These are phyloP conservation scores for Musa schizocarpa DNA, from an alignment of 176 grass and related monocot genomes.

Conservation along the genomic window DNA sequence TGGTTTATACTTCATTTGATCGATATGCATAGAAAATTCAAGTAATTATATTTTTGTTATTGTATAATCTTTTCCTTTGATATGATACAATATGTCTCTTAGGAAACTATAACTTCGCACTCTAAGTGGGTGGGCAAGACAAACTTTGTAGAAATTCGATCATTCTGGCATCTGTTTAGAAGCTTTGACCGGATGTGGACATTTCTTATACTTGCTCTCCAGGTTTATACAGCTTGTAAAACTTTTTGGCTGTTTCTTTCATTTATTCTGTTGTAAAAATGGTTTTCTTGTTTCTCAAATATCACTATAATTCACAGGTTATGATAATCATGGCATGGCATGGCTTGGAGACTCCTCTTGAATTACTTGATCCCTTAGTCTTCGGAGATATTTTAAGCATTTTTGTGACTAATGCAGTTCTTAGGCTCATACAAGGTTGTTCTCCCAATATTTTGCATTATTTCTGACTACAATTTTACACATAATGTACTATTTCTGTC, in stretches of 20 bases:
- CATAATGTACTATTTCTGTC: not conserved
- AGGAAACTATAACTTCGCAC: constrained; percentile 28
- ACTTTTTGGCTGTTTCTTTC: constrained; percentile 21
- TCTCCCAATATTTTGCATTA: not conserved
- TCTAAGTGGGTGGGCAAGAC: constrained; percentile 83
- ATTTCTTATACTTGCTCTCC: constrained; percentile 73
- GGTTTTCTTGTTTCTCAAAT: constrained; percentile 13
- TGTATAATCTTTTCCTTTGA: constrained; percentile 25
- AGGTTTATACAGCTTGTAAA: constrained; percentile 40
- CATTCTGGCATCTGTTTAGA: constrained; percentile 97
- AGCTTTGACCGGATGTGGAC: constrained; percentile 97
- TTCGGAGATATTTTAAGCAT: constrained; percentile 87
- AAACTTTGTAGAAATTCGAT: constrained; percentile 84
- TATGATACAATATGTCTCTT: constrained; percentile 11
- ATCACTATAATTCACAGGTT: constrained; percentile 42
- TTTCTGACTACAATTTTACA: not conserved
- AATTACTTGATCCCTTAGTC: constrained; percentile 69
- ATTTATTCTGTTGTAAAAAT: constrained; percentile 14
- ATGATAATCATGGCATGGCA: constrained; percentile 97
- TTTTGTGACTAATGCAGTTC: constrained; percentile 86
- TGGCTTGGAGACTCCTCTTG: constrained; percentile 65
- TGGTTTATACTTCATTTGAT: not conserved
- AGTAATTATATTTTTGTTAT: constrained; percentile 11
- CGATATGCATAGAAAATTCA: not conserved
- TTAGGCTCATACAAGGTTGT: constrained; percentile 81